Evolutionary conservation across 2,329 filamentous ascomycete genomes (phyloP).

Genomic region (Colletotrichum nymphaeae): DNA sequence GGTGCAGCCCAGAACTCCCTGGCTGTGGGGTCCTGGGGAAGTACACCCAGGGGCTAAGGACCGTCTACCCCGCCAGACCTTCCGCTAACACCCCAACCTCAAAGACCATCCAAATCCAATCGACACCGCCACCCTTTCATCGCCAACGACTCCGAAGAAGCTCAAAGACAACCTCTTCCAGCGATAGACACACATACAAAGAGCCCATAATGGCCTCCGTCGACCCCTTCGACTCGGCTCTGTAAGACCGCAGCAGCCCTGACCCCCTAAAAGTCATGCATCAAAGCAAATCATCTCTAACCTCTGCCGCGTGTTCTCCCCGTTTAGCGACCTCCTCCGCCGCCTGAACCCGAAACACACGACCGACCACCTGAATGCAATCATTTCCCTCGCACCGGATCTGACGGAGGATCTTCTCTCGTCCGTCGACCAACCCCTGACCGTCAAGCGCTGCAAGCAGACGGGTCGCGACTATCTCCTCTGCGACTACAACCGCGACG

Average conservation of each 20-base stretch:
- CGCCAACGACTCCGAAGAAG: background rate
- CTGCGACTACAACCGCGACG: constrained; percentile 99
- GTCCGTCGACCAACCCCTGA: constrained; percentile 95
- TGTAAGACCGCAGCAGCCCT: constrained; percentile 62
- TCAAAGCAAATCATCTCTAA: constrained; percentile 21
- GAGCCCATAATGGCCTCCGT: constrained; percentile 58
- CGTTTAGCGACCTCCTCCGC: constrained; percentile 89
- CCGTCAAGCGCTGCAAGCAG: constrained; percentile 85
- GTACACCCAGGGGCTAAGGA: constrained; percentile 19
- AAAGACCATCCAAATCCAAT: background rate
- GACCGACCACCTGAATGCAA: constrained; percentile 84
- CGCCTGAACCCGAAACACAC: constrained; percentile 96
- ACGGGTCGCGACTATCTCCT: constrained; percentile 95
- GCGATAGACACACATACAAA: background rate
- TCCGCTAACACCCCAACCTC: constrained; percentile 23
- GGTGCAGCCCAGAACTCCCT: constrained; percentile 22
- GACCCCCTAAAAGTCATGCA: constrained; percentile 10
- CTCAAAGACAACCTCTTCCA: background rate
- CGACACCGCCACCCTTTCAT: constrained; percentile 5
- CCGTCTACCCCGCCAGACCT: constrained; percentile 16
- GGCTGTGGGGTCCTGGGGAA: constrained; percentile 22
- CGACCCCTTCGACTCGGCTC: constrained; percentile 80
- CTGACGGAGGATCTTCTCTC: constrained; percentile 98
- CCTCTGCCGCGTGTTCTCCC: background rate
- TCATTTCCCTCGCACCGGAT: constrained; percentile 89